Base-by-base conservation (phyloP, 2,329 filamentous ascomycete species). In the Dactylellina haptotyla region DNA sequence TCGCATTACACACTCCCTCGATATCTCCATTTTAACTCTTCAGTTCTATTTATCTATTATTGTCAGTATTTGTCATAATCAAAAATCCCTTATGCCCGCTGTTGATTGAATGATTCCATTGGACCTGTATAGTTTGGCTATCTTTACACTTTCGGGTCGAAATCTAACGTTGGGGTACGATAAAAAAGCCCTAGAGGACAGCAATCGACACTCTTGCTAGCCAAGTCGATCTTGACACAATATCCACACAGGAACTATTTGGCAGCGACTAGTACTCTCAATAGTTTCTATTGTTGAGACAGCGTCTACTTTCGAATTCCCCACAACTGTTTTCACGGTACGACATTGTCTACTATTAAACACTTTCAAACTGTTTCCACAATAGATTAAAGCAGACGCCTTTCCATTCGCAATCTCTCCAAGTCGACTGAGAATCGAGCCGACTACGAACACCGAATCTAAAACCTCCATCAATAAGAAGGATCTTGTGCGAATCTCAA, bases 401-500 rank as follows among this genome's bases (percentile, higher is more conserved):
- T n/a, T n/a, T n/a, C 3, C 4, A 45, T 45, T 4, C 25, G 20
- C 41, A 45, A 5, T 9, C 5, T 23, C 12, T 8, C 4, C 16
- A 20, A 46, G 16, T 46, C n/a, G 6, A 16, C n/a, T 14, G 41
- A 45, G 18, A 10, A 23, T 12, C 2, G 3, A 50, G 20, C 8
- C 45, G 2, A 28, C 20, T 6, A 16, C 14, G 20, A 20, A 18
- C 32, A 16, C 45, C 6, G 18, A 58, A 20, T 32, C 51, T 32
- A 26, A 26, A 39, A 50, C 30, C 25, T 41, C 59, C 37, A 59
- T 45, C 53, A 59, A 58, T 41, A 43, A 37, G 23, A 72, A 65
- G 34, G 53, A 65, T 72, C 43, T 37, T 59, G 58, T 54, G 32
- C 58, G 53, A 64, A 58, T 18, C 2, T 65, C 43, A 72, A 64